Conservation (phyloP, 2,329 filamentous ascomycete species). For the Albifimbria verrucaria region DNA sequence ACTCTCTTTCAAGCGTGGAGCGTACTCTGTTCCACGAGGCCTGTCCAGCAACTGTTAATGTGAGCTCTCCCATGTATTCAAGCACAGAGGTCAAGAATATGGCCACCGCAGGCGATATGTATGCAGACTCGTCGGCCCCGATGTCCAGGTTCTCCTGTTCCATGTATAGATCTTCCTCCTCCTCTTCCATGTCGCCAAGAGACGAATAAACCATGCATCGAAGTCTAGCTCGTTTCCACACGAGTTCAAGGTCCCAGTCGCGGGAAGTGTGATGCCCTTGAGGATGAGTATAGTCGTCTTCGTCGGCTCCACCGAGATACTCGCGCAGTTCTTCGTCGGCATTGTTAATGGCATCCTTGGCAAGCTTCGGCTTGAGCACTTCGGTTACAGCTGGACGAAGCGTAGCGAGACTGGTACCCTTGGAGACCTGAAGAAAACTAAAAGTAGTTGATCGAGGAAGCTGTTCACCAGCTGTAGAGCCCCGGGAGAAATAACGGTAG, state of each 20-base stretch:
- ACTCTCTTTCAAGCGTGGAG: conserved; percentile 55
- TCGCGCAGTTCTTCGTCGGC: conserved; percentile 86
- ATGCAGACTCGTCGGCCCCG: conserved; percentile 57
- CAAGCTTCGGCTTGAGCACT: conserved; percentile 84
- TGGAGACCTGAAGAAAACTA: conserved; percentile 78
- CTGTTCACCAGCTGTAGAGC: conserved; percentile 80
- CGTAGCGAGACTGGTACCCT: conserved; percentile 70
- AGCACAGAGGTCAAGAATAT: conserved; percentile 95
- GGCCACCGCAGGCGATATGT: conserved; percentile 84
- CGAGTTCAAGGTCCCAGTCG: conserved; percentile 85
- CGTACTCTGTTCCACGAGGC: conserved; percentile 71
- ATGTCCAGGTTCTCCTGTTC: conserved; percentile 71
- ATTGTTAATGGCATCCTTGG: conserved; percentile 76
- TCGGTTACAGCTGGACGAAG: conserved; percentile 81
- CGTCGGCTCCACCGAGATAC: conserved; percentile 75
- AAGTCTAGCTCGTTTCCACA: conserved; percentile 90
- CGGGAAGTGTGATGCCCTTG: conserved; percentile 44
- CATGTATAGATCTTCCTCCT: conserved; percentile 89
- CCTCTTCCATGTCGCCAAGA: conserved; percentile 93
- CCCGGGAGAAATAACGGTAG: conserved; percentile 67
- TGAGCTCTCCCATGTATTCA: conserved; percentile 90
- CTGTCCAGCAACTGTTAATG: conserved; percentile 81
- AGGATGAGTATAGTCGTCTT: conserved; percentile 65
- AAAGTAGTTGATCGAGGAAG: conserved; percentile 90
- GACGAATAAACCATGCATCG: conserved; percentile 99